Percentiles rank a stretch among this genome's conserved stretches.
phyloP scores from a whole-genome alignment of 2,329 filamentous ascomycete genomes.

The Colletotrichum agaves region DNA sequence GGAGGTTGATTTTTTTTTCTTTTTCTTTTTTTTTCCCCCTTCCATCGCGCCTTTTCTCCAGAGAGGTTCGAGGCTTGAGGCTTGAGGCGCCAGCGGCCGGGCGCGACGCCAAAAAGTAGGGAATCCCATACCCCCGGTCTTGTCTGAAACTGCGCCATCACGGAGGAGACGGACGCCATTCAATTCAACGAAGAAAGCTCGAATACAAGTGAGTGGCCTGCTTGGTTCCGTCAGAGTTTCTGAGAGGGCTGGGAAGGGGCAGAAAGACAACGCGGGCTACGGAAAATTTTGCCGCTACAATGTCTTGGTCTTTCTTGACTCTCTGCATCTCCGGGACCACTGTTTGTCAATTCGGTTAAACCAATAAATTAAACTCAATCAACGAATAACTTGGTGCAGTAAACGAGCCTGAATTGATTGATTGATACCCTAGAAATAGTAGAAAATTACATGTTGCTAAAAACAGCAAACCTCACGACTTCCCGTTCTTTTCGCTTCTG shows the following conservation, averaged over 20 bases:
- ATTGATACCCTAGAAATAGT: constrained; percentile 14
- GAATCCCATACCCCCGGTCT: constrained; percentile 25
- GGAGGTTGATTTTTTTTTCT: background rate
- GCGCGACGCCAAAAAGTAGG: constrained; percentile 16
- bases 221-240: background rate
- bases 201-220: background rate
- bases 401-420: background rate
- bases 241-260: background rate
- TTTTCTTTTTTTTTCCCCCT: background rate
- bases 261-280: background rate
- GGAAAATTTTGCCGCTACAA: background rate
- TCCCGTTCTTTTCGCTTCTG: background rate
- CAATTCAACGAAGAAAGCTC: background rate
- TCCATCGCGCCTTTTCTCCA: background rate
- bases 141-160: constrained; percentile 36
- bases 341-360: background rate
- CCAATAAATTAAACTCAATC: background rate
- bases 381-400: background rate
- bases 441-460: constrained; percentile 26
- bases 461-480: constrained; percentile 11
- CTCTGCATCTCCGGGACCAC: too few species aligned
- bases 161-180: constrained; percentile 2
- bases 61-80: constrained; percentile 5
- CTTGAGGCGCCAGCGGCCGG: background rate
- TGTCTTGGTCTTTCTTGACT: background rate